Evolutionary conservation across 768 basidiomycete genomes (phyloP).

Genomic region (Collybiopsis luxurians): DNA sequence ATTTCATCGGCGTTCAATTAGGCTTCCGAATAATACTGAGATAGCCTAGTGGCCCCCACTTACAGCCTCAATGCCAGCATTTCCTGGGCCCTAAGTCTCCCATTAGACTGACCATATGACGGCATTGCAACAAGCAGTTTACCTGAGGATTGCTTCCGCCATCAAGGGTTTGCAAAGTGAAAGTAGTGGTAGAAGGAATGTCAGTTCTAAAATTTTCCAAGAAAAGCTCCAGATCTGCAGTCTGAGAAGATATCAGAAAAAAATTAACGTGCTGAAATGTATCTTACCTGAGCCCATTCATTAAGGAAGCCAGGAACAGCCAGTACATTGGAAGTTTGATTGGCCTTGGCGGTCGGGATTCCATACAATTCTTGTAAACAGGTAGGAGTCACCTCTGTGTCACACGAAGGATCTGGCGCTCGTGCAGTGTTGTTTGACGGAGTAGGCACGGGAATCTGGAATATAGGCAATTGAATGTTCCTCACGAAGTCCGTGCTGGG

Average conservation of each 20-base stretch:
- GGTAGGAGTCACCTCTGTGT: conserved; percentile 24
- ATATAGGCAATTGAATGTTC: conserved; percentile 11
- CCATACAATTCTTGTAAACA: conserved; percentile 33
- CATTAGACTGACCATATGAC: no score
- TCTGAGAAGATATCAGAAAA: background rate
- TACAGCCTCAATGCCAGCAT: conserved; percentile 34
- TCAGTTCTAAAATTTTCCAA: conserved; percentile 25
- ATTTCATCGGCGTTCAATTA: background rate
- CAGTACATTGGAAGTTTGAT: conserved; percentile 23
- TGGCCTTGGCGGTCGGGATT: conserved; percentile 28
- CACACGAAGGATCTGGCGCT: conserved; percentile 20
- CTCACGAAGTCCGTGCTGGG: conserved; percentile 25
- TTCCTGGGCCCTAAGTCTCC: conserved; percentile 24
- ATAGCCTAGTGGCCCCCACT: no score
- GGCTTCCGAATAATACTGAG: background rate
- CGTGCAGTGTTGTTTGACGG: conserved; percentile 9
- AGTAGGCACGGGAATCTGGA: conserved; percentile 15
- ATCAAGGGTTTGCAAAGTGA: conserved; percentile 33
- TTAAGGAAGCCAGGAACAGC: conserved; percentile 30
- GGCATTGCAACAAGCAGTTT: no score
- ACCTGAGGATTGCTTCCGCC: conserved; percentile 20
- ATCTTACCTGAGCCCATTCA: conserved; percentile 27
- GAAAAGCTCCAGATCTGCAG: conserved; percentile 24
- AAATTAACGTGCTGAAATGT: background rate
- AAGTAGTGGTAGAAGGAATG: conserved; percentile 28